Evolutionary conservation across 306 rosid species (phyloP).

Genomic region (Benincasa hispida): DNA sequence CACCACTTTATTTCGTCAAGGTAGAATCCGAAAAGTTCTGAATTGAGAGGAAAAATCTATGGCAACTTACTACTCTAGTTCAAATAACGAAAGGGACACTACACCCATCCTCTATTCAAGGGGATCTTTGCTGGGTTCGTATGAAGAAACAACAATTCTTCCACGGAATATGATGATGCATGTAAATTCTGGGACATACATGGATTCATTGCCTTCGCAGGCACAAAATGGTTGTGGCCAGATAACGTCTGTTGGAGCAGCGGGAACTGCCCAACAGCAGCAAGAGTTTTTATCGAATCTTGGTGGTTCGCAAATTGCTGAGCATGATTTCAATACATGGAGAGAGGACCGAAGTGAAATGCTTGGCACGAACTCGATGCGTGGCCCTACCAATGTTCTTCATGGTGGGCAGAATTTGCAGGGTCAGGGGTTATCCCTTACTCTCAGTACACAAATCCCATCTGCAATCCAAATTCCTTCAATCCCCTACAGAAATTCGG

Average conservation of each 20-base stretch:
- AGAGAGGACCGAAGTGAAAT: conserved; percentile 38
- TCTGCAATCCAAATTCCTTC: conserved; percentile 47
- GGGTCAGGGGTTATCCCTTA: conserved; percentile 66
- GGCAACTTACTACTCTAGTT: conserved; percentile 43
- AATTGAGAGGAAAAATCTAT: conserved; percentile 21
- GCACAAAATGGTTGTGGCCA: conserved; percentile 38
- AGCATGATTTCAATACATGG: conserved; percentile 46
- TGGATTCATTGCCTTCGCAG: conserved; percentile 41
- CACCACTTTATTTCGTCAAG: conserved; percentile 6
- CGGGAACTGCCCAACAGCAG: conserved; percentile 32
- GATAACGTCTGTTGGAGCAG: conserved; percentile 29
- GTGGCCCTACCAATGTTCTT: conserved; percentile 24
- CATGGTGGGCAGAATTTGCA: conserved; percentile 43
- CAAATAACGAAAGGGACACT: conserved; percentile 35
- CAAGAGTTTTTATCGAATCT: conserved; percentile 39
- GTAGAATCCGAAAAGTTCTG: conserved; percentile 10
- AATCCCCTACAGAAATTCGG: conserved; percentile 30
- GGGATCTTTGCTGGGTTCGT: conserved; percentile 40
- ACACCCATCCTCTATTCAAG: conserved; percentile 38
- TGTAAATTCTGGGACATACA: conserved; percentile 20
- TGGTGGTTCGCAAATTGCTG: conserved; percentile 26
- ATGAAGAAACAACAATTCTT: conserved; percentile 38
- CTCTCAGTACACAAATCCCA: conserved; percentile 51
- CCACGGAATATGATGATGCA: conserved; percentile 44
- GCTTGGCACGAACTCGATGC: conserved; percentile 29